Percentiles rank a stretch among this genome's conserved stretches.
These are phyloP conservation scores for Phoma sp. DNA, from an alignment of 2,329 filamentous ascomycete genomes.

Conservation along the genomic window DNA sequence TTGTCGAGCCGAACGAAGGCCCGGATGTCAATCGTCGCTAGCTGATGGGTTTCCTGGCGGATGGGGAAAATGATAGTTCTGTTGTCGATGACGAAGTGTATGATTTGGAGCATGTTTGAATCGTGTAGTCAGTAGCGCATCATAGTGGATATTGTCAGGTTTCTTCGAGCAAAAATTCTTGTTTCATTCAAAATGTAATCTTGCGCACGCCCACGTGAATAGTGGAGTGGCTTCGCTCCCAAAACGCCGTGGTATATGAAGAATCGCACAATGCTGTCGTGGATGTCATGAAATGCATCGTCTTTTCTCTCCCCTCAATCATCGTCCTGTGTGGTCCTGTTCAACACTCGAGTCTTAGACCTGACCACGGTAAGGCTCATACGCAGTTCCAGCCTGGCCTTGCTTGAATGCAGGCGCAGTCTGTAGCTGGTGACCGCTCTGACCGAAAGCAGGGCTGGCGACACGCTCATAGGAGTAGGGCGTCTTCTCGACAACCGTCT, in stretches of 20 bases:
- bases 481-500: slow-evolving; percentile 63
- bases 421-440: slow-evolving; percentile 34
- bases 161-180: background rate
- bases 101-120: too few relatives aligned
- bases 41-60: background rate
- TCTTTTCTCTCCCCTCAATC: background rate
- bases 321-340: too few relatives aligned
- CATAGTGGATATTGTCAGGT: background rate
- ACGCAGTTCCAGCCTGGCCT: slow-evolving; percentile 40
- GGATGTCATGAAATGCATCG: slow-evolving; percentile 10
- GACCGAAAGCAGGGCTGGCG: slow-evolving; percentile 48
- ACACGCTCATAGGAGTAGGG: slow-evolving; percentile 67
- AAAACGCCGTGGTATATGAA: slow-evolving; percentile 18
- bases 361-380: slow-evolving; percentile 48
- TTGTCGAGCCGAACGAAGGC: background rate
- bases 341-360: background rate
- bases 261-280: slow-evolving; percentile 12
- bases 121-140: background rate
- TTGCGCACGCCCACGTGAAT: too few relatives aligned
- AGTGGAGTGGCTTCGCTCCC: background rate
- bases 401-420: slow-evolving; percentile 26
- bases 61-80: too few relatives aligned
- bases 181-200: background rate
- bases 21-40: background rate
- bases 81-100: too few relatives aligned